A percentile compares a stretch with the other conserved stretches of the same genome.
Conservation (phyloP, 139 green algal genomes). For the Zygnema cylindricum region DNA sequence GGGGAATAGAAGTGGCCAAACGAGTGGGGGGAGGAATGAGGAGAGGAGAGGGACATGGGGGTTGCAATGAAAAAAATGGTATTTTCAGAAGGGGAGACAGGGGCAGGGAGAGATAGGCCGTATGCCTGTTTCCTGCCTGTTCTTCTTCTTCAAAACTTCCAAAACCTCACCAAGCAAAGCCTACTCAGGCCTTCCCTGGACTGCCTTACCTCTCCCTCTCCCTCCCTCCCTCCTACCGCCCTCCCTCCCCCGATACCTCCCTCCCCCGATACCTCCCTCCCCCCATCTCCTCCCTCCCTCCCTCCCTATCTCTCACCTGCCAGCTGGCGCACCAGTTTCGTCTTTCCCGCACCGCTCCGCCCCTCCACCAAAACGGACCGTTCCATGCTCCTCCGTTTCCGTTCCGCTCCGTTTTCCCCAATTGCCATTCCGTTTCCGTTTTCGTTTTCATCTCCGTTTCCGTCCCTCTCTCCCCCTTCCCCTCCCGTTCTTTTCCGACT, state of each 20-base stretch:
- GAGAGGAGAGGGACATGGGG: background rate
- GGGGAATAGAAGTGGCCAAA: slow-evolving; percentile 1
- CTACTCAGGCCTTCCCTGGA: background rate
- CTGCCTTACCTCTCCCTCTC: background rate
- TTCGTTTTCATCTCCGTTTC: background rate
- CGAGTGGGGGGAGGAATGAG: background rate
- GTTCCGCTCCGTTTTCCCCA: no score
- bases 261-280: no score
- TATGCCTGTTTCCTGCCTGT: background rate
- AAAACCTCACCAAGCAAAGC: background rate
- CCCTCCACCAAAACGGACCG: no score
- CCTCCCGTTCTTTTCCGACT: background rate
- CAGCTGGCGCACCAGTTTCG: slow-evolving; percentile 5
- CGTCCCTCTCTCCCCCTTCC: background rate
- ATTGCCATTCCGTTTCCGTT: no score
- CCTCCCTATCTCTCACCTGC: slow-evolving; percentile 5
- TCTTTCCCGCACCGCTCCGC: slow-evolving; percentile 39
- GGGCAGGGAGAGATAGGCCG: no score
- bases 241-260: no score
- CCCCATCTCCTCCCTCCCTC: no score
- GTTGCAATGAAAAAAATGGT: no score
- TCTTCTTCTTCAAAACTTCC: slow-evolving; percentile 1
- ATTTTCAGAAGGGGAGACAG: no score
- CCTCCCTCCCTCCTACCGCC: no score
- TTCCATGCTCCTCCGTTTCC: no score